Evolutionary conservation across 2,329 filamentous ascomycete species (phyloP).

Genomic region (Pezicula rhizophila): DNA sequence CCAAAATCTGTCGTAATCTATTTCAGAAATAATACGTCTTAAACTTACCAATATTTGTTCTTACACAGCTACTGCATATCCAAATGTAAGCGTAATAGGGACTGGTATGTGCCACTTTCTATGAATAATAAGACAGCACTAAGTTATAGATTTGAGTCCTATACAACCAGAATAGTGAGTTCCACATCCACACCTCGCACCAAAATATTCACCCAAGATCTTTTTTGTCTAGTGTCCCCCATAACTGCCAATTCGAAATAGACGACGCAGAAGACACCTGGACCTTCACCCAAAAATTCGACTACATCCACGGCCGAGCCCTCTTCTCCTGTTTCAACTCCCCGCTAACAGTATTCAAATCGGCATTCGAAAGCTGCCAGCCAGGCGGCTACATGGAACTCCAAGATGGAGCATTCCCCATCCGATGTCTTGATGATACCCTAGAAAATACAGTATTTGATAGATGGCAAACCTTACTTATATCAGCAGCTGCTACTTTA

Average conservation of each 20-base stretch:
- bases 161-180: slow-evolving; percentile 45
- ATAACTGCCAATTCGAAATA: slow-evolving; percentile 66
- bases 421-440: slow-evolving; percentile 2
- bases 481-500: background rate
- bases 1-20: no score
- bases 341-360: slow-evolving; percentile 33
- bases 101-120: slow-evolving; percentile 29
- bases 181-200: background rate
- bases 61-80: background rate
- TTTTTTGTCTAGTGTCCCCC: slow-evolving; percentile 44
- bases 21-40: no score
- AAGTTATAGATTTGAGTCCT: slow-evolving; percentile 48
- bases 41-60: no score
- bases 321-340: slow-evolving; percentile 49
- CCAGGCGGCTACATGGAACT: slow-evolving; percentile 24
- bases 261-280: slow-evolving; percentile 27
- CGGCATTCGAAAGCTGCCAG: slow-evolving; percentile 2
- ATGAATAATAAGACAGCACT: background rate
- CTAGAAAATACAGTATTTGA: slow-evolving; percentile 12
- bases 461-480: background rate
- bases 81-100: slow-evolving; percentile 31
- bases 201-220: background rate
- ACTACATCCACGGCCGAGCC: slow-evolving; percentile 50
- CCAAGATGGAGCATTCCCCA: slow-evolving; percentile 15
- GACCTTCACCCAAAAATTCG: slow-evolving; percentile 38